Percentiles rank a stretch among this genome's conserved stretches.
These are phyloP conservation scores for Hypomyces rosellus DNA, from an alignment of 2,329 filamentous ascomycete genomes.

Conservation along the genomic window DNA sequence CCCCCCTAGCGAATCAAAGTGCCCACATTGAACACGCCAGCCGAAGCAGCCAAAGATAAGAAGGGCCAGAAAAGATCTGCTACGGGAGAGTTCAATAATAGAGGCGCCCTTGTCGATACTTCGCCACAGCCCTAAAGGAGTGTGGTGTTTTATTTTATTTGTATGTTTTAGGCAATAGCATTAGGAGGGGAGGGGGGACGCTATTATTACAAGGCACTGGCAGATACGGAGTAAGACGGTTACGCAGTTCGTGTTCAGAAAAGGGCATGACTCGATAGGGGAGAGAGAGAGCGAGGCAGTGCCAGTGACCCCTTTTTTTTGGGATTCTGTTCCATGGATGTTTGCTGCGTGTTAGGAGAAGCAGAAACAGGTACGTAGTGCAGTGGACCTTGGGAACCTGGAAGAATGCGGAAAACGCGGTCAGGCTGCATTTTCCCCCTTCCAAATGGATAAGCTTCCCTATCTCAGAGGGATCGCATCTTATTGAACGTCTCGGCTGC, in stretches of 20 bases:
- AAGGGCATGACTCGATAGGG: neutral
- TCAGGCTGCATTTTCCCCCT: neutral
- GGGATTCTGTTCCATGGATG: neutral
- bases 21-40: conserved; percentile 25
- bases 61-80: conserved; percentile 5
- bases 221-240: too few species aligned
- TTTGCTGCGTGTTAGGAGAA: too few species aligned
- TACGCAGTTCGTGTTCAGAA: neutral
- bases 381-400: too few species aligned
- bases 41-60: conserved; percentile 8
- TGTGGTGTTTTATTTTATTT: neutral
- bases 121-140: conserved; percentile 11
- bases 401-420: neutral
- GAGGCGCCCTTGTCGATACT: neutral
- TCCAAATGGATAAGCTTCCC: neutral
- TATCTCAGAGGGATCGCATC: too few species aligned
- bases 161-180: too few species aligned
- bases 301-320: neutral
- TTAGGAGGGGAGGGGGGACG: too few species aligned
- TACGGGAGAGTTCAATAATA: conserved; percentile 1
- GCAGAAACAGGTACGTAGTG: too few species aligned
- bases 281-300: neutral
- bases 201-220: too few species aligned
- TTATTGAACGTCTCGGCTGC: neutral
- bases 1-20: conserved; percentile 27